A percentile compares a stretch with the other conserved stretches of the same genome.
Evolutionary conservation across 345 rosid species (phyloP).

Genomic region (Streptanthus diversifolius): DNA sequence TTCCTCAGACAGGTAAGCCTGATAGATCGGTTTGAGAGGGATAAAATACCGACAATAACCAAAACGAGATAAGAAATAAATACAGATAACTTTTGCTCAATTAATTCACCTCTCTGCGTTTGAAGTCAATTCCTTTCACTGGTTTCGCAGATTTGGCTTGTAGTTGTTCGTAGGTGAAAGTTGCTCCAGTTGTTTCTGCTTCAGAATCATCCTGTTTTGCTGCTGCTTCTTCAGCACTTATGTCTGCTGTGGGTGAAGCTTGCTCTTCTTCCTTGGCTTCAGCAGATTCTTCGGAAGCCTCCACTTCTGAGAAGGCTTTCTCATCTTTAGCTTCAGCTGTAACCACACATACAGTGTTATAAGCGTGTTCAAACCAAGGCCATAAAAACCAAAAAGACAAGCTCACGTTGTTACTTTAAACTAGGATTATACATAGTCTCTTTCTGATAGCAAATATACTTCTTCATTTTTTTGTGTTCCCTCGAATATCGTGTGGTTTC

Average conservation of each 20-base stretch:
- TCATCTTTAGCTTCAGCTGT: slow-evolving; percentile 48
- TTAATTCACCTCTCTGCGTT: slow-evolving; percentile 74
- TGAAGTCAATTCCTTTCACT: slow-evolving; percentile 86
- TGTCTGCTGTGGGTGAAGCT: slow-evolving; percentile 30
- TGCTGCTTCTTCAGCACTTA: slow-evolving; percentile 39
- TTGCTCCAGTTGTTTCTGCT: slow-evolving; percentile 32
- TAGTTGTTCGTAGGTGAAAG: slow-evolving; percentile 79
- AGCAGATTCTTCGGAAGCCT: slow-evolving; percentile 44
- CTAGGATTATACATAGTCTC: neutral
- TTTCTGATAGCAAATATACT: neutral
- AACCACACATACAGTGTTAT: neutral
- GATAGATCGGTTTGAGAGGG: neutral
- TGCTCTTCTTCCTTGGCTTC: slow-evolving; percentile 53
- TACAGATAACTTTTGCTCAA: neutral
- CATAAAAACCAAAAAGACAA: neutral
- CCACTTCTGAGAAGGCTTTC: slow-evolving; percentile 45
- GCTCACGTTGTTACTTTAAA: neutral
- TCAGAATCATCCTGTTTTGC: slow-evolving; percentile 27
- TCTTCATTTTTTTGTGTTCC: neutral
- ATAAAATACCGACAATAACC: neutral
- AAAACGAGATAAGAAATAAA: neutral
- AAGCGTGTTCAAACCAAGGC: neutral
- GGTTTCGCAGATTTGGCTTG: slow-evolving; percentile 85
- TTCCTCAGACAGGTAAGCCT: slow-evolving; percentile 86
- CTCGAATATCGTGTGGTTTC: neutral